A percentile compares a stretch with the other conserved stretches of the same genome.
phyloP scores from a whole-genome alignment of 345 rosid genomes.

The Salix koriyanagi region DNA sequence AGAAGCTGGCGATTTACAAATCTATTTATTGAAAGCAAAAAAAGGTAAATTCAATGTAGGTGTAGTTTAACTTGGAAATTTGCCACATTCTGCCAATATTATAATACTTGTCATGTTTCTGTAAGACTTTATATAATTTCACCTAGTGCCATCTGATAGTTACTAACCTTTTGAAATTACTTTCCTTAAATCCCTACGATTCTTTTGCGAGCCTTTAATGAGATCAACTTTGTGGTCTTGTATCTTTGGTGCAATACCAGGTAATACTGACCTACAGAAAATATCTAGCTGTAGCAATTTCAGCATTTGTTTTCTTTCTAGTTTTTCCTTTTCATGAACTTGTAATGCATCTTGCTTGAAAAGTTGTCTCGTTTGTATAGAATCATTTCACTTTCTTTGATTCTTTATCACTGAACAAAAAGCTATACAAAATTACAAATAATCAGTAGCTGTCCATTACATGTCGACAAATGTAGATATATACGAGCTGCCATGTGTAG shows the following conservation, averaged over 20 bases:
- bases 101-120: neutral
- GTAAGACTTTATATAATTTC: too few species aligned
- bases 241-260: neutral
- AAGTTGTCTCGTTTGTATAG: too few species aligned
- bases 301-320: neutral
- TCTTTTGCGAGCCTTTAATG: neutral
- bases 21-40: neutral
- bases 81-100: neutral
- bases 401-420: too few species aligned
- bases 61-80: neutral
- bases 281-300: neutral
- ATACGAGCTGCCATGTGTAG: too few species aligned
- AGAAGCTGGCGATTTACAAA: too few species aligned
- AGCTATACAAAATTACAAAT: too few species aligned
- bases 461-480: too few species aligned
- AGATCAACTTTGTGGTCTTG: neutral
- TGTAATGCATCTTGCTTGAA: too few species aligned
- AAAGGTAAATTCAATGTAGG: neutral
- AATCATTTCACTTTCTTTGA: too few species aligned
- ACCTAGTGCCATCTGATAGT: too few species aligned
- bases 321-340: neutral
- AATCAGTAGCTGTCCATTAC: too few species aligned
- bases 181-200: neutral
- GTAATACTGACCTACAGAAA: neutral
- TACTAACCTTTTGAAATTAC: neutral